Conservation (phyloP, 305 asterid species). For the Fraxinus greggii region DNA sequence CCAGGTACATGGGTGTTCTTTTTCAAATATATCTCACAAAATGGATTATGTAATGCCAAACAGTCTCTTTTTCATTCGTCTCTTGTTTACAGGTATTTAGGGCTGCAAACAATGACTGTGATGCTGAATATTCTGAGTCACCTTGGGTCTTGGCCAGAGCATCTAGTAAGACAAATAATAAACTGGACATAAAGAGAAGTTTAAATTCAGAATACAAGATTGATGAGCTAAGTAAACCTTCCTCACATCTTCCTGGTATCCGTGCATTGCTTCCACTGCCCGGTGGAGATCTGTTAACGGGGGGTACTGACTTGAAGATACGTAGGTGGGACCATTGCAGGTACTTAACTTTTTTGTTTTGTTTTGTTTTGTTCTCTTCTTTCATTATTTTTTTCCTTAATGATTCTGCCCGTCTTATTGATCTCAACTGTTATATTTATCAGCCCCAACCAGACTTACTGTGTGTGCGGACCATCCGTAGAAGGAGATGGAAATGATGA, state of each 20-base stretch:
- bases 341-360: slow-evolving; percentile 30
- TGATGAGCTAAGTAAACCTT: slow-evolving; percentile 75
- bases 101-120: slow-evolving; percentile 66
- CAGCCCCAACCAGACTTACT: slow-evolving; percentile 93
- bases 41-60: slow-evolving; percentile 5
- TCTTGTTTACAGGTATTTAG: slow-evolving; percentile 59
- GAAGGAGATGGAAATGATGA: slow-evolving; percentile 77
- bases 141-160: slow-evolving; percentile 78
- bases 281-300: slow-evolving; percentile 92
- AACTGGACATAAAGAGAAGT: slow-evolving; percentile 57
- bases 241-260: slow-evolving; percentile 76
- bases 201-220: slow-evolving; percentile 66
- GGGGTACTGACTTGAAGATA: slow-evolving; percentile 92
- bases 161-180: slow-evolving; percentile 56
- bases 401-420: slow-evolving; percentile 17
- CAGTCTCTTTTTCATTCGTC: too few species aligned
- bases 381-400: slow-evolving; percentile 7
- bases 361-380: slow-evolving; percentile 6
- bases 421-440: slow-evolving; percentile 23
- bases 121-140: slow-evolving; percentile 58
- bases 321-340: slow-evolving; percentile 98
- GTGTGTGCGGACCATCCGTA: slow-evolving; percentile 87
- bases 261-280: slow-evolving; percentile 98
- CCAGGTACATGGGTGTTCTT: slow-evolving; percentile 54
- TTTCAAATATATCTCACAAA: slow-evolving; percentile 10